A percentile compares a stretch with the other conserved stretches of the same genome.
Evolutionary conservation across 2,329 filamentous ascomycete genomes (phyloP).

Genomic region (Fusarium equiseti): DNA sequence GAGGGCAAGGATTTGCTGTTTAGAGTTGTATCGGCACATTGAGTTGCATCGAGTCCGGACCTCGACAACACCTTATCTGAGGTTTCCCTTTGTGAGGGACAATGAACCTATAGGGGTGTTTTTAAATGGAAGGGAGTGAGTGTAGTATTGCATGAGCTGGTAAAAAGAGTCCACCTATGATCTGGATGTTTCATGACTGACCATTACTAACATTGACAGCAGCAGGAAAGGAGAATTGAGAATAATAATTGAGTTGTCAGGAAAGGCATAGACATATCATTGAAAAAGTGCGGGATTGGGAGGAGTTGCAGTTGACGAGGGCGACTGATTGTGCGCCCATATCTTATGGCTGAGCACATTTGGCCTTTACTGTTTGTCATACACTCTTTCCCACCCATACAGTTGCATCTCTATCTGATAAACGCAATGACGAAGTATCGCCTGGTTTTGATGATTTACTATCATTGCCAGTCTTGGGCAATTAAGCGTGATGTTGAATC

Average conservation of each 20-base stretch:
- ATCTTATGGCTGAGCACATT: not conserved
- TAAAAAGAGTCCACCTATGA: conserved; percentile 26
- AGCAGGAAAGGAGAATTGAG: conserved; percentile 19
- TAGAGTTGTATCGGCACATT: conserved; percentile 44
- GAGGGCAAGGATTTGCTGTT: conserved; percentile 16
- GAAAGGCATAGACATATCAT: not conserved
- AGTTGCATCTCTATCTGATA: not conserved
- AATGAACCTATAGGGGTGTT: conserved; percentile 13
- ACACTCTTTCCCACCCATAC: not conserved
- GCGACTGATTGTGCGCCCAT: not conserved
- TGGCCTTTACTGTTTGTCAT: not conserved
- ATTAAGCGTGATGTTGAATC: conserved; percentile 30
- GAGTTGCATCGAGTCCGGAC: conserved; percentile 30
- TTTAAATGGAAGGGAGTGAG: conserved; percentile 1
- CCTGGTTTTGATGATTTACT: conserved; percentile 10
- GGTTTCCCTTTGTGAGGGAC: conserved; percentile 4
- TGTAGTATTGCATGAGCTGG: conserved; percentile 28
- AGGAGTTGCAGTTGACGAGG: not conserved
- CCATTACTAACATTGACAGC: conserved; percentile 11
- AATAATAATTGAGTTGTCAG: not conserved
- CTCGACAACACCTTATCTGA: conserved; percentile 44
- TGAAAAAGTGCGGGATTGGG: not conserved
- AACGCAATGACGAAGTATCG: conserved; percentile 29
- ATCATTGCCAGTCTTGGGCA: conserved; percentile 12
- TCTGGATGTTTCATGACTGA: conserved; percentile 31